Base-by-base conservation (phyloP, 2,329 filamentous ascomycete species). In the Talaromyces sp. region DNA sequence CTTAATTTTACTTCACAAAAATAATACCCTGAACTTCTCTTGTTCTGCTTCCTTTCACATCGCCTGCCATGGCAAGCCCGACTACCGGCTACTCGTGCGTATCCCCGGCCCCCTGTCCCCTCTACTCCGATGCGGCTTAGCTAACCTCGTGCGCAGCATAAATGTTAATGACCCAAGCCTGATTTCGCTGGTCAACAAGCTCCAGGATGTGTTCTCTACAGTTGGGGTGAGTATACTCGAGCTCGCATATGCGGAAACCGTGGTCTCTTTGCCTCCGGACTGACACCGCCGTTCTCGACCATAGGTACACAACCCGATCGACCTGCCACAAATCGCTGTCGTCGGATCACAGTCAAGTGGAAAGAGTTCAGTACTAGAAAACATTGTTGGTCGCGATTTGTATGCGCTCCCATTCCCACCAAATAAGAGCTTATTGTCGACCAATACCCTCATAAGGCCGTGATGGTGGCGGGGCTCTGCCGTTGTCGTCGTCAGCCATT, bases 311-410 rank as follows among this genome's bases (percentile, higher is more conserved):
- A 99, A 99, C 77, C 94, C 94, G 58, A 99, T 99, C 82, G 94
- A 99, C 80, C 80, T 99, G 60, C 94, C 94, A 50, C 94, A 99
- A 80, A 99, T 99, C 74, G 93, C 89, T 65, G 94, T 99, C 64
- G 94, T 99, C 52, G 94, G 94, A 70, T 97, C 92, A 76, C 94
- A 99, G 80, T 99, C 94, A 17, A 97, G 93, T 75, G 94, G 94
- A 78, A 99, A 99, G 86, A 97, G 91, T 82, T 99, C 94, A 16
- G 94, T 99, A 65, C 78, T 99, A 69, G 94, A 99, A 77, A 99
- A 99, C 71, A 99, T 99, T 69, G 94, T 99, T 52, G 94, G 94
- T 54, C 86, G 94, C 81, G 94, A 99, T 79, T 99, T 99, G 93
- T 97, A 82, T 80, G 90, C 82, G 53, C 48, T 44, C 9, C 3